Evolutionary conservation across 2,329 filamentous ascomycete species (phyloP), one percentile per base, ranked within the genome.

Genomic region (Paecilomyces niveus): DNA sequence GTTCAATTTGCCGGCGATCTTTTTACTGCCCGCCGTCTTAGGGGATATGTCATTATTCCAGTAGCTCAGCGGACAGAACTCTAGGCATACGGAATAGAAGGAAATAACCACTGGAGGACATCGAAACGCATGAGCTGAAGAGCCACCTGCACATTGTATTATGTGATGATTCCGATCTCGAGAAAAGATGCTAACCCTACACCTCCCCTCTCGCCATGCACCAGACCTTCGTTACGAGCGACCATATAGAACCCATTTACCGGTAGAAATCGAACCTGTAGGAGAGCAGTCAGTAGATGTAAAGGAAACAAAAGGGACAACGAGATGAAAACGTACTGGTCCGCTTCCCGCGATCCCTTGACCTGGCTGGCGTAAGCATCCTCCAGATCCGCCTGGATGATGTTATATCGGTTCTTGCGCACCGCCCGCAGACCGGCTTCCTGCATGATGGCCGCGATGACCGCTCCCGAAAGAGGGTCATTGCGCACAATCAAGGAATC

Each of bases 371-470:
- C 92, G 77, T 99, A 99, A 52, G 94, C 94, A 75, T 97, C 94
- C 77, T 99, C 94, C 63, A 99, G 80, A 78, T 99, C 94, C 62
- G 84, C 86, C 81, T 99, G 94, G 70, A 99, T 97, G 74, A 99
- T 99, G 77, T 99, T 97, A 79, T 99, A 99, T 69, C 94, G 83
- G 78, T 99, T 97, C 86, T 97, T 97, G 69, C 93, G 85, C 64
- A 97, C 93, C 26, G 93, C 93, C 65, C 92, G 85, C 66, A 99
- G 82, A 65, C 94, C 94, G 32, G 94, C 94, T 79, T 99, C 94
- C 77, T 99, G 94, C 94, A 99, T 99, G 73, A 99, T 96, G 55
- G 94, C 94, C 54, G 94, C 92, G 73, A 99, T 99, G 67, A 99
- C 88, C 58, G 94, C 94, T 68, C 94, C 94, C 54, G 90, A 95